Conservation (phyloP, 768 basidiomycete species). For the Hericium rajendrae region DNA sequence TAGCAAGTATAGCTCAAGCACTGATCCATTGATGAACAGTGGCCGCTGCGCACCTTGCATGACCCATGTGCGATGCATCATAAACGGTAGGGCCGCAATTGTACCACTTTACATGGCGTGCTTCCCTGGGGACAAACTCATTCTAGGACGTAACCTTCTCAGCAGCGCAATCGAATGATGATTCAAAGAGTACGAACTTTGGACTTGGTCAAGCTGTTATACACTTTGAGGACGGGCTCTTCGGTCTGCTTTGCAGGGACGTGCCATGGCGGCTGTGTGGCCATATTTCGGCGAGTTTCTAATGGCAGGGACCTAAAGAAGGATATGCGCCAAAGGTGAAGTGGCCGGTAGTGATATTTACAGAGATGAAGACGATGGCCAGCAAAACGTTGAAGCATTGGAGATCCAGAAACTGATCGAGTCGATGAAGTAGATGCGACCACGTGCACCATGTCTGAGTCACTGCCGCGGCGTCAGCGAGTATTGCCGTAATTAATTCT, state of each 20-base stretch:
- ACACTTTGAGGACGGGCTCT: constrained; percentile 71
- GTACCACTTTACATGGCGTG: constrained; percentile 89
- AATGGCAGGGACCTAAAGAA: background rate
- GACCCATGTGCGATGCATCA: constrained; percentile 97
- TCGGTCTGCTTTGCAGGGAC: constrained; percentile 33
- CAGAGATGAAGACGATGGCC: background rate
- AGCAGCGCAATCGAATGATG: background rate
- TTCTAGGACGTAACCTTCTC: constrained; percentile 35
- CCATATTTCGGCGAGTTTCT: constrained; percentile 30
- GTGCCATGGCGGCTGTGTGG: constrained; percentile 48
- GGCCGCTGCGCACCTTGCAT: constrained; percentile 62
- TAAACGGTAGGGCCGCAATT: constrained; percentile 99
- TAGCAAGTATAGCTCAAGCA: background rate
- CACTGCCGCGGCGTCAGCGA: too few species aligned
- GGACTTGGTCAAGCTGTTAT: constrained; percentile 85
- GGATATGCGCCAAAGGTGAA: background rate
- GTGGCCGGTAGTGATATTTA: background rate
- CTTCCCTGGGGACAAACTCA: constrained; percentile 62
- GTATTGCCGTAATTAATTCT: too few species aligned
- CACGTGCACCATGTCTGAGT: too few species aligned
- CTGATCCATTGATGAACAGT: too few species aligned
- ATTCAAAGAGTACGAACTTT: constrained; percentile 45
- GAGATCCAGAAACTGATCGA: background rate
- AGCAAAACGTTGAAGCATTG: background rate
- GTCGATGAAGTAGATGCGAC: background rate